Evolutionary conservation across 805 yeast species (phyloP), one percentile per base, ranked within the genome.

Genomic region (Metschnikowia lochheadii): DNA sequence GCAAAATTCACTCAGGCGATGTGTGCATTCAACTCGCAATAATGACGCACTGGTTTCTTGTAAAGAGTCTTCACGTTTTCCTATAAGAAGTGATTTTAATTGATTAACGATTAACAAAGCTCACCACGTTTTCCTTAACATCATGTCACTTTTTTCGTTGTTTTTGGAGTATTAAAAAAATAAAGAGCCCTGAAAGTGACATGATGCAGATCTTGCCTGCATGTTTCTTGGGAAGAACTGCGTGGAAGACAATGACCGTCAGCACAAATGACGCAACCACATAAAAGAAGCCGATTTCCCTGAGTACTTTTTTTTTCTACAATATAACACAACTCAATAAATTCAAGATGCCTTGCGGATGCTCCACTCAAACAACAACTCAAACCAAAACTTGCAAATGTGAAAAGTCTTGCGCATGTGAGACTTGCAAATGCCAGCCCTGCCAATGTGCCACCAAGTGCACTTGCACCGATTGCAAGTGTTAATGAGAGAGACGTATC

Each of bases 381-480:
- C 40, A 29, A 44, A 26, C 40, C 21, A 17, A 23, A 1, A 33
- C 46, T 34, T 43, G 46, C 39, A 21, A 43, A 13, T 43, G 46
- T 39, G n/a, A 34, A 23, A 35, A 23, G 13, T 33, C 48, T 6
- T 50, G 53, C 36, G 31, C 45, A 44, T 50, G 54, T 42, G 39
- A 41, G 35, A 38, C 41, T 38, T 50, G 49, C 47, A 50, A 46
- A 42, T 44, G 48, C 42, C 42, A 44, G 21, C 15, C 52, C 14
- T 49, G 52, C 40, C 46, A 49, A 41, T 49, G 52, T 36, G 52
- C 38, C 18, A 17, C 36, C 31, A 37, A 41, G 18, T 46, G 52
- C 47, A 14, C 46, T 18, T 49, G 52, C 38, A 13, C 46, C 7
- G 44, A 41, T 17, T 49, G 52, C 47, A 49, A 49, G 43, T 44